Evolutionary conservation across 1,284 basidiomycete genomes (phyloP).

Genomic region (Puccinia novopanici): DNA sequence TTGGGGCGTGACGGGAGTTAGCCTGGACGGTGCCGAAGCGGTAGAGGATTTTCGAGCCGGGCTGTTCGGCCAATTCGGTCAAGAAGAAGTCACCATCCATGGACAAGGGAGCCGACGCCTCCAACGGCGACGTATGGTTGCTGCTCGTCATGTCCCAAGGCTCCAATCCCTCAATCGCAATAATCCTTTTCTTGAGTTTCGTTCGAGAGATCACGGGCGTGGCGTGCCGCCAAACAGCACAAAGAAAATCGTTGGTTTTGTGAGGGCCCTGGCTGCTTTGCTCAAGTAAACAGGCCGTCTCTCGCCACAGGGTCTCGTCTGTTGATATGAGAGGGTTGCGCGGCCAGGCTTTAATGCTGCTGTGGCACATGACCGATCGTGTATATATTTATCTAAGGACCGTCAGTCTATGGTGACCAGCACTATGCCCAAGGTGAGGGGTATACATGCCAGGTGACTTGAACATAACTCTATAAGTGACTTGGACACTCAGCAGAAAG

Average conservation of each 20-base stretch:
- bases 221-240: too few relatives aligned
- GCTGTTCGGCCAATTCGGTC: conserved; percentile 39
- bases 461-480: too few relatives aligned
- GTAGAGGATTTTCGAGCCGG: conserved; percentile 29
- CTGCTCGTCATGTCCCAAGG: neutral
- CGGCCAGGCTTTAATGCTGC: neutral
- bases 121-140: conserved; percentile 2
- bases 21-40: conserved; percentile 34
- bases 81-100: conserved; percentile 24
- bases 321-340: conserved; percentile 5
- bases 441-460: too few relatives aligned
- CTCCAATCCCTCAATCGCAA: too few relatives aligned
- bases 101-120: too few relatives aligned
- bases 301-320: too few relatives aligned
- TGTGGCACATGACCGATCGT: conserved; percentile 7
- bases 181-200: too few relatives aligned
- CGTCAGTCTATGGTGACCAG: neutral
- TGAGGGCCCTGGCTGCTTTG: too few relatives aligned
- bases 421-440: too few relatives aligned
- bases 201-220: too few relatives aligned
- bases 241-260: neutral
- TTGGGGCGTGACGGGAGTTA: conserved; percentile 15
- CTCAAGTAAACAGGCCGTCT: too few relatives aligned
- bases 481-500: too few relatives aligned
- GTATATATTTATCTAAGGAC: neutral